phyloP scores from a whole-genome alignment of 2,329 filamentous ascomycete species.

The Thielaviopsis ethacetica region DNA sequence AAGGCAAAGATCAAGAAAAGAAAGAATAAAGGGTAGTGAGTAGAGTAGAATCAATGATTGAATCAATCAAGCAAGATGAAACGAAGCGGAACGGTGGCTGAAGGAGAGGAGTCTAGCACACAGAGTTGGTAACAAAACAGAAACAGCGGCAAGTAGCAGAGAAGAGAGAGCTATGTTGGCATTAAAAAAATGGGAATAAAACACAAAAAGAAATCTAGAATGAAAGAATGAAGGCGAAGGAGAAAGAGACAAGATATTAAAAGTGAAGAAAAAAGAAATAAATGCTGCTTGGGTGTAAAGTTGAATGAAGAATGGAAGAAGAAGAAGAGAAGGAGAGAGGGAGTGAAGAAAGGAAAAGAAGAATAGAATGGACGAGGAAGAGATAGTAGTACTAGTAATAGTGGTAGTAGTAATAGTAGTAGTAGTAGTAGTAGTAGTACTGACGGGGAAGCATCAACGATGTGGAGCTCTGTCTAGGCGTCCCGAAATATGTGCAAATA shows the following conservation, averaged over 20 bases:
- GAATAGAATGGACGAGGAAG: not conserved
- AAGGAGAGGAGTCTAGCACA: no score
- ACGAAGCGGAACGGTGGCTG: not conserved
- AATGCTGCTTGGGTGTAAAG: not conserved
- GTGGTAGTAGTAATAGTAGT: no score
- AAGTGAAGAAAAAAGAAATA: not conserved
- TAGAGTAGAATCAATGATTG: not conserved
- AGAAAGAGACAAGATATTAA: not conserved
- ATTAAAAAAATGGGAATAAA: not conserved
- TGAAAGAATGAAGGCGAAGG: not conserved
- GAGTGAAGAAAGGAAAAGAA: not conserved
- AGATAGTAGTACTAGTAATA: no score
- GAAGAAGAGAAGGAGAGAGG: slow-evolving; percentile 1
- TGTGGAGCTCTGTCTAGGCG: not conserved
- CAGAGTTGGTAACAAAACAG: not conserved
- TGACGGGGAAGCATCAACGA: not conserved
- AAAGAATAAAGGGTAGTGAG: not conserved
- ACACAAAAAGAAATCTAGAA: slow-evolving; percentile 3
- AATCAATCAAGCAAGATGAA: not conserved
- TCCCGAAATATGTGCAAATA: not conserved
- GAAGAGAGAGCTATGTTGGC: not conserved
- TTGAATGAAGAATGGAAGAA: not conserved
- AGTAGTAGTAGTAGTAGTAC: no score
- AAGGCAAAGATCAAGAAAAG: not conserved
- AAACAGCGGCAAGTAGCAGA: not conserved